These are phyloP conservation scores for Calonectria hawksworthii DNA, from an alignment of 2,329 filamentous ascomycete genomes.

Conservation along the genomic window DNA sequence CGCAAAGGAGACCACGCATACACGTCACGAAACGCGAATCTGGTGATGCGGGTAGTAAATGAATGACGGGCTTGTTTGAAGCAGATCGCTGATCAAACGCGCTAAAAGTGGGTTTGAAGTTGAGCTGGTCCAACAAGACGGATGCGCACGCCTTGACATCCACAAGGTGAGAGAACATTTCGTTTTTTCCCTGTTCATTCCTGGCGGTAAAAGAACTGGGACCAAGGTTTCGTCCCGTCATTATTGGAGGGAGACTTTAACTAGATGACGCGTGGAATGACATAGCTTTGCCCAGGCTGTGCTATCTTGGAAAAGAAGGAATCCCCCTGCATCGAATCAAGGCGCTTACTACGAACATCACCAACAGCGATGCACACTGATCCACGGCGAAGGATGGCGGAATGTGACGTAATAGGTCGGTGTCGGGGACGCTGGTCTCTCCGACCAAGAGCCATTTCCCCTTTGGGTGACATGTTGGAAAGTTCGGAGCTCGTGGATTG, in stretches of 20 bases:
- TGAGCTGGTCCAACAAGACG: not conserved
- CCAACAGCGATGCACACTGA: not conserved
- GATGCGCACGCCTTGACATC: not conserved
- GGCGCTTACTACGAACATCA: not conserved
- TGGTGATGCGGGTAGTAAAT: slow-evolving; percentile 24
- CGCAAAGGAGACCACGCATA: slow-evolving; percentile 26
- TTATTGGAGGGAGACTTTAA: slow-evolving; percentile 1
- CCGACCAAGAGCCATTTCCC: slow-evolving; percentile 30
- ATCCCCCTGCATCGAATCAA: not conserved
- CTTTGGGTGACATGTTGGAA: slow-evolving; percentile 32
- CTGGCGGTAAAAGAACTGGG: slow-evolving; percentile 10
- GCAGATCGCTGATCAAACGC: slow-evolving; percentile 32
- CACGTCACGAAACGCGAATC: slow-evolving; percentile 40
- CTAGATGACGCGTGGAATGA: slow-evolving; percentile 15
- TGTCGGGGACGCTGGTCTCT: slow-evolving; percentile 4
- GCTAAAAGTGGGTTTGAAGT: slow-evolving; percentile 24
- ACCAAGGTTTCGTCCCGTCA: not conserved
- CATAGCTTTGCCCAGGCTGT: not conserved
- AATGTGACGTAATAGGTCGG: slow-evolving; percentile 40
- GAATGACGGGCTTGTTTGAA: slow-evolving; percentile 35
- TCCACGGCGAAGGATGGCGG: slow-evolving; percentile 4
- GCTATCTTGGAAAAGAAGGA: not conserved
- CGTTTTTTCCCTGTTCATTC: not conserved
- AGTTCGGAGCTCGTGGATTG: slow-evolving; percentile 19
- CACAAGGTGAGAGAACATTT: not conserved